Base-by-base conservation (phyloP, 768 basidiomycete genomes). In the Kwoniella sp. region DNA sequence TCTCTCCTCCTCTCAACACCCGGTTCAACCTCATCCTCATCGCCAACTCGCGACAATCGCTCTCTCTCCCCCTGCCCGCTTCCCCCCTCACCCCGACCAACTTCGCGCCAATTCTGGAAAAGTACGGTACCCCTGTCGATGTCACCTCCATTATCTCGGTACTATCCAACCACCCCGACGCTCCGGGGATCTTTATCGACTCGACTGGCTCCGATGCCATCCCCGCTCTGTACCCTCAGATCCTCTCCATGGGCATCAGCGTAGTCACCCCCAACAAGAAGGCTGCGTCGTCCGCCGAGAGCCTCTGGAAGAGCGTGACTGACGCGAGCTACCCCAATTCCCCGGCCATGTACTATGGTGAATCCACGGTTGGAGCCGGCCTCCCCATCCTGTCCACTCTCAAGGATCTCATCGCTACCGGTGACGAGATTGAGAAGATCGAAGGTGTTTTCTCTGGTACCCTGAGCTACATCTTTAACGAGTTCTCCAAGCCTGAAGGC, bases 181-280 rank as follows among this genome's bases (percentile, higher is more conserved):
- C 79, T 69, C 52, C 79, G 61, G 73, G 84, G 2, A 79, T 95
- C 37, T 63, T 87, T 26, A 86, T 99, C 53, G 95, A 99, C 75
- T 93, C 91, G 72, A 96, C 95, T 0, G 87, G 90, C 0, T 85
- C 87, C 28, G 85, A 89, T 32, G 79, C 78, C 12, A 82, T 98
- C 17, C 92, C 93, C 1, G 77, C 78, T 20, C 65, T 85, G 46
- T 99, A 98, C 74, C 89, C 95, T 0, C 75, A 77, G 31, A 86
- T 91, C 76, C 76, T 98, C 37, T 76, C 77, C 43, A 80, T 80
- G 3, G 91, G 92, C 3, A 81, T 98, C 53, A 81, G 84, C 67
- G 83, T 99, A 63, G 83, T 93, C 39, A 99, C 95, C 1, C 93
- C 95, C 14, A 99, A 98, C 80, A 99, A 99, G 76, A 98, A 96